A percentile compares a stretch with the other conserved stretches of the same genome.
These are phyloP conservation scores for Pyracantha coccinea DNA, from an alignment of 331 rosid genomes.

Conservation along the genomic window DNA sequence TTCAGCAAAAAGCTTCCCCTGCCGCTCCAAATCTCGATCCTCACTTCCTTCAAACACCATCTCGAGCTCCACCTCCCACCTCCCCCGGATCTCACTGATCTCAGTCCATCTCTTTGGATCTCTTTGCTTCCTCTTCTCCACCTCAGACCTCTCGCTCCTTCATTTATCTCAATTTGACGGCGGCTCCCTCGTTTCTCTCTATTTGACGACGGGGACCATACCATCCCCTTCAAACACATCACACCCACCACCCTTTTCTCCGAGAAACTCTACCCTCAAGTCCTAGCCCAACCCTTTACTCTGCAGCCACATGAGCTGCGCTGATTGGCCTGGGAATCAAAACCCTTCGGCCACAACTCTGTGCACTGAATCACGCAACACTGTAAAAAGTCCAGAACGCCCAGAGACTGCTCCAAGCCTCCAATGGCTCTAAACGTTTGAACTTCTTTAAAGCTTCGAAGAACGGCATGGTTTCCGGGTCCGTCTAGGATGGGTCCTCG, in stretches of 20 bases:
- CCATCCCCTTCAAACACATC: constrained; percentile 61
- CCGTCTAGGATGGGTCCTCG: constrained; percentile 17
- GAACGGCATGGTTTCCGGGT: constrained; percentile 37
- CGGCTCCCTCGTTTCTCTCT: no score
- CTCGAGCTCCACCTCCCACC: no score
- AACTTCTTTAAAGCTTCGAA: constrained; percentile 38
- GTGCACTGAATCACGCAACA: constrained; percentile 33
- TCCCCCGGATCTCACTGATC: no score
- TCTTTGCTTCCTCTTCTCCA: no score
- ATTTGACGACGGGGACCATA: no score
- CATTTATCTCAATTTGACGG: no score
- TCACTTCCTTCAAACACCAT: no score
- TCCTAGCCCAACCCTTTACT: constrained; percentile 21
- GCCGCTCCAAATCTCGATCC: no score
- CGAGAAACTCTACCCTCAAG: constrained; percentile 52
- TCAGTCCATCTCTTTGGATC: no score
- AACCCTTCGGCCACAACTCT: constrained; percentile 32
- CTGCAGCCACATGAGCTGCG: constrained; percentile 44
- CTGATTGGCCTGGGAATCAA: constrained; percentile 33
- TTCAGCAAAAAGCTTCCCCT: no score
- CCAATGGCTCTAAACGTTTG: constrained; percentile 41
- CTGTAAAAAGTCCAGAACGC: constrained; percentile 52
- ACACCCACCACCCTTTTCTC: constrained; percentile 35
- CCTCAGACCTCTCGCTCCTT: no score
- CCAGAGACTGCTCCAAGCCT: constrained; percentile 42